These are phyloP conservation scores for Penicillium daleae DNA, from an alignment of 495 filamentous ascomycete genomes.

Conservation along the genomic window DNA sequence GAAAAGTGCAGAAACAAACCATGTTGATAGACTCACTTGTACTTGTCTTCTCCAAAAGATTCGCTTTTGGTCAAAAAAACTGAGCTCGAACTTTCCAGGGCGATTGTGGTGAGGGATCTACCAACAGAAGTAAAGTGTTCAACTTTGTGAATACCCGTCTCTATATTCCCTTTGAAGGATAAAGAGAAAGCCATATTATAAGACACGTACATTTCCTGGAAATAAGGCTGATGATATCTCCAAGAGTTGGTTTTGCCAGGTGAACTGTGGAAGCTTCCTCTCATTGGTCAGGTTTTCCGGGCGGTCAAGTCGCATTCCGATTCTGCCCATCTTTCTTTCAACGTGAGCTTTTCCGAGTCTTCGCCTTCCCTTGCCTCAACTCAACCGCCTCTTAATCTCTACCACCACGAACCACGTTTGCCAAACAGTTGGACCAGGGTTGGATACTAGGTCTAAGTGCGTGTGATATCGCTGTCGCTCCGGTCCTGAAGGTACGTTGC, in stretches of 20 bases:
- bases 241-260: not conserved
- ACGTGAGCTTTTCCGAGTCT: constrained; percentile 3
- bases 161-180: too few species aligned
- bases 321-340: constrained; percentile 3
- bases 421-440: not conserved
- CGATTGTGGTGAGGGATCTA: too few species aligned
- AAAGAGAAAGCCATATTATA: not conserved
- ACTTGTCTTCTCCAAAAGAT: too few species aligned
- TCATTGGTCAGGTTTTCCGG: not conserved
- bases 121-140: too few species aligned
- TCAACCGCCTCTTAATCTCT: not conserved
- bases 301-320: constrained; percentile 11
- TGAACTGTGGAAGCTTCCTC: not conserved
- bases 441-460: not conserved
- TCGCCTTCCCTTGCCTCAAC: not conserved
- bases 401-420: not conserved
- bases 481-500: constrained; percentile 65
- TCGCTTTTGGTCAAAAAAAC: too few species aligned
- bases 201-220: too few species aligned
- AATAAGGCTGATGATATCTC: not conserved
- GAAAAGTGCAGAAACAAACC: too few species aligned
- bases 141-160: too few species aligned
- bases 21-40: too few species aligned
- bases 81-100: too few species aligned
- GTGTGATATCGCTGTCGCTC: constrained; percentile 33